Evolutionary conservation across 257 asterid species (phyloP).

Genomic region (Solanum corneliomulleri): DNA sequence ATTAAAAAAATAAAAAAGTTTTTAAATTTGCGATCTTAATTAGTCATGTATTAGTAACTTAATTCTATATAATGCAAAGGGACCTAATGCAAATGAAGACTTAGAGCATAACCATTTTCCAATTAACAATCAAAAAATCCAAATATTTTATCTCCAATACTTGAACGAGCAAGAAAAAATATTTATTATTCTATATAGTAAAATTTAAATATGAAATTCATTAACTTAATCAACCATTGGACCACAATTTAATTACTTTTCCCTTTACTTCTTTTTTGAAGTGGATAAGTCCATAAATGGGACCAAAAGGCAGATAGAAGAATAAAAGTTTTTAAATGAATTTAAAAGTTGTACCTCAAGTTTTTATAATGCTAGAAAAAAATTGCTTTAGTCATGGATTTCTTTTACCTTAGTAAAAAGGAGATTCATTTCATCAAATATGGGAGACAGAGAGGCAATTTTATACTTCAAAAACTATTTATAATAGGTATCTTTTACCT

Average conservation of each 20-base stretch:
- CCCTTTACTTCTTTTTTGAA: background rate
- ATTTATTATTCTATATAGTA: too few species aligned
- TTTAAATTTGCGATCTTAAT: rapidly evolving
- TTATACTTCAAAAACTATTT: background rate
- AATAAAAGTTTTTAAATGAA: background rate
- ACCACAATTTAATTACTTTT: background rate
- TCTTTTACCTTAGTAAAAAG: too few species aligned
- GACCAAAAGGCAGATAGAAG: background rate
- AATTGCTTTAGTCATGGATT: background rate
- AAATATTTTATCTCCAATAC: background rate
- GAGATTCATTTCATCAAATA: background rate
- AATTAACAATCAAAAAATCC: background rate
- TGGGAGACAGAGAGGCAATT: background rate
- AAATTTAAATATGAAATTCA: too few species aligned
- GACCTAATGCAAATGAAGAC: background rate
- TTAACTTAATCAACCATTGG: background rate
- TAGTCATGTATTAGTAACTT: too few species aligned
- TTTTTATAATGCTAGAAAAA: background rate
- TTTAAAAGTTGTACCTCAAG: background rate
- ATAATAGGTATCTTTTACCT: background rate
- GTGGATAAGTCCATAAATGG: background rate
- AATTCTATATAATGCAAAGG: too few species aligned
- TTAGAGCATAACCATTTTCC: background rate
- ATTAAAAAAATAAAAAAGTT: too few species aligned
- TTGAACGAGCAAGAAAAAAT: background rate